Evolutionary conservation across 176 grass and related monocot genomes (phyloP).

Genomic region (Otatea glauca): DNA sequence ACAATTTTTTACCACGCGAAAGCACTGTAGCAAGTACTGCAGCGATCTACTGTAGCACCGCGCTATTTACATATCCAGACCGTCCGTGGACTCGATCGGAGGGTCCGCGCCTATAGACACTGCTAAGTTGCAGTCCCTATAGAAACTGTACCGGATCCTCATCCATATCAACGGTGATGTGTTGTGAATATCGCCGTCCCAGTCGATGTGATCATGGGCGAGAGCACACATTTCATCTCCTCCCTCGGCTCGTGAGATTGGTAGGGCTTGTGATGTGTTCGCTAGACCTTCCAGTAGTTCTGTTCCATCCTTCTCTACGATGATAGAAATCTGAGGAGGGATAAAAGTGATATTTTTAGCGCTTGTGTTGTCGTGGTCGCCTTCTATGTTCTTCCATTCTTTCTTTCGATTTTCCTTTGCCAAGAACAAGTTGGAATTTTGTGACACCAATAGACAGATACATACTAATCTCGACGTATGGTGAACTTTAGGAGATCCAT

Average conservation of each 20-base stretch:
- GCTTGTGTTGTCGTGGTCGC: not conserved
- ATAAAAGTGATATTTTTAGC: slow-evolving; percentile 23
- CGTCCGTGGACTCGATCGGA: no score
- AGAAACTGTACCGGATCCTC: no score
- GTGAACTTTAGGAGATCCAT: not conserved
- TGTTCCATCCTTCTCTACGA: slow-evolving; percentile 19
- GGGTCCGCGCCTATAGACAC: no score
- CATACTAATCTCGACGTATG: not conserved
- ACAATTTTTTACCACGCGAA: no score
- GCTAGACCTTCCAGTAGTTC: not conserved
- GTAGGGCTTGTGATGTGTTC: slow-evolving; percentile 38
- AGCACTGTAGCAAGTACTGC: no score
- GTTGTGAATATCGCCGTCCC: slow-evolving; percentile 5
- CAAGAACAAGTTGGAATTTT: not conserved
- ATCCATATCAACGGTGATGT: slow-evolving; percentile 27
- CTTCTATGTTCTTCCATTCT: not conserved
- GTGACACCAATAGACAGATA: slow-evolving; percentile 7
- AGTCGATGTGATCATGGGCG: slow-evolving; percentile 13
- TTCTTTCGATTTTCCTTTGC: not conserved
- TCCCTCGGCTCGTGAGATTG: slow-evolving; percentile 22
- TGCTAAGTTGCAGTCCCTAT: no score
- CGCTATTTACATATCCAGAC: no score
- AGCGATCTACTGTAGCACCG: no score
- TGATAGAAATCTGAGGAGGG: slow-evolving; percentile 30
- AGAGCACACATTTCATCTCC: no score